Evolutionary conservation across 1,284 basidiomycete species (phyloP), one percentile per base, ranked within the genome.

Genomic region (Gomphus sp.): DNA sequence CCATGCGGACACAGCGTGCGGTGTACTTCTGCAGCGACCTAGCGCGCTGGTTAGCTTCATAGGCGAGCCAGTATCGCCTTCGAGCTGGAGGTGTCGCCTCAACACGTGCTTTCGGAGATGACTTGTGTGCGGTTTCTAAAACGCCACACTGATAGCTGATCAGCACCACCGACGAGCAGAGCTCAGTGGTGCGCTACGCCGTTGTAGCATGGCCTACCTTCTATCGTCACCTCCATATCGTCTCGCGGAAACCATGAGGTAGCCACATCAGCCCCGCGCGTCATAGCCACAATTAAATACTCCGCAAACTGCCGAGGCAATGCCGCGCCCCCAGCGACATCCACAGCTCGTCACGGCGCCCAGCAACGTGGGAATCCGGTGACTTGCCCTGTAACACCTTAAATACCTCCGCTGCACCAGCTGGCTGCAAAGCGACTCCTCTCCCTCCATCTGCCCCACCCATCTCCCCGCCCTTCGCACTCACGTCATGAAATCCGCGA

Each of bases 231-330:
- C 31, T 55, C 44, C 31, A 22, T 22, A 22, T 55, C 54, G 54
- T 47, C 54, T 45, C 31, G 54, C 9, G 54, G 54, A 55, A 55
- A 44, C 39, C 54, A 55, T 36, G 54, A 55, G 54, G 39, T 9
- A 28, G 16, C 28, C 11, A 25, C 41, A 44, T 7, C 52, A 37
- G 52, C 53, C 18, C 22, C 14, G 36, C 6, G 25, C 54, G 43
- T 41, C 54, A 47, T 39, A 55, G 54, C 54, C 54, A 39, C 39
- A 55, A 3, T 55, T 44, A 34, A 44, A 8, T 4, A 5, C 34
- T 47, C 54, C 22, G 28, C 39, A 1, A 1, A 2, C 28, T 43
- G 52, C 36, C 37, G 52, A 43, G 14, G 7, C 2, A 33, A 22
- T 34, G 36, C 52, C 52, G 45, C 9, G 37, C 39, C 36, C 36